Conservation (phyloP, 495 filamentous ascomycete species). For the Amorphotheca resinae region DNA sequence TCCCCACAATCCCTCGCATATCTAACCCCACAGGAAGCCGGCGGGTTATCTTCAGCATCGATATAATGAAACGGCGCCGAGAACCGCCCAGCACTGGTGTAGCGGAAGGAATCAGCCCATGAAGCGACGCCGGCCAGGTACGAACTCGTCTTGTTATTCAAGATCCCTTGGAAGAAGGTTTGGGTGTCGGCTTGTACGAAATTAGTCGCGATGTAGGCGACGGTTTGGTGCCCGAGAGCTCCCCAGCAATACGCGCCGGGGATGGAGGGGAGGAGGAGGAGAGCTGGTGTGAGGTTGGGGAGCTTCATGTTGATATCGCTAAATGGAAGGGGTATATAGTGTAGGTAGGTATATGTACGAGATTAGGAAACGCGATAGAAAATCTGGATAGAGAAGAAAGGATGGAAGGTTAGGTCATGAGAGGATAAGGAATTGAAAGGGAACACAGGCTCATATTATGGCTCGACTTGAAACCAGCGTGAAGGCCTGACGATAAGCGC, state of each 20-base stretch:
- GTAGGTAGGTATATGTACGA: neutral
- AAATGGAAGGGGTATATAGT: no score
- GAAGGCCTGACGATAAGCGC: no score
- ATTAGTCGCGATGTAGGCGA: conserved; percentile 40
- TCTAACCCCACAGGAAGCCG: conserved; percentile 43
- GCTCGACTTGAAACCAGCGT: no score
- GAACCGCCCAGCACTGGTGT: conserved; percentile 30
- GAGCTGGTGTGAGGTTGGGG: neutral
- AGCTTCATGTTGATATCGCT: conserved; percentile 9
- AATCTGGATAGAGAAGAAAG: no score
- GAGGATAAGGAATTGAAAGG: no score
- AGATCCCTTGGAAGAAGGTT: conserved; percentile 34
- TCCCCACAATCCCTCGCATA: conserved; percentile 48
- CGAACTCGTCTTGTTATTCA: conserved; percentile 34
- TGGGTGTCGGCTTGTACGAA: conserved; percentile 34
- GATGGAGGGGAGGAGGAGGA: neutral
- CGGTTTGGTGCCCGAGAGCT: conserved; percentile 44
- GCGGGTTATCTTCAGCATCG: conserved; percentile 55
- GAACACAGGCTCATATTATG: no score
- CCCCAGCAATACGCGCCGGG: conserved; percentile 35
- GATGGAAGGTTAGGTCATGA: no score
- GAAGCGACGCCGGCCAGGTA: conserved; percentile 48
- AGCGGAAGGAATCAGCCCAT: conserved; percentile 48
- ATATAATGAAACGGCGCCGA: conserved; percentile 54
- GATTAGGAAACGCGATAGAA: neutral